Evolutionary conservation across 306 rosid species (phyloP).

Genomic region (Cucurbita argyrosperma): DNA sequence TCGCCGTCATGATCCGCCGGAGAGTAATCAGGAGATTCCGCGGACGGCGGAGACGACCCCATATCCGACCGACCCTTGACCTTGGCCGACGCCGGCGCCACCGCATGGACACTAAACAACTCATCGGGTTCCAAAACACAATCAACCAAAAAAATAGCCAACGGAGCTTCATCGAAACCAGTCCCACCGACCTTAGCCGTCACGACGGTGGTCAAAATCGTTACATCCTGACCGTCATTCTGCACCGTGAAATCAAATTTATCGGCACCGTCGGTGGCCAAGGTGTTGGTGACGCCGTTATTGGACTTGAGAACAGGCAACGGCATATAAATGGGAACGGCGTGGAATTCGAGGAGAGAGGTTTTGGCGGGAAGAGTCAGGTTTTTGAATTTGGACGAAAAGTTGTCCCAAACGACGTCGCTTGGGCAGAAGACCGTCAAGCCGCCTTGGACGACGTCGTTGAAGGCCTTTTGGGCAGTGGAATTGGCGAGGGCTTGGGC

Average conservation of each 20-base stretch:
- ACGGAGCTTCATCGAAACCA: constrained; percentile 48
- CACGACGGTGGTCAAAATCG: constrained; percentile 32
- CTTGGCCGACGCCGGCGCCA: constrained; percentile 47
- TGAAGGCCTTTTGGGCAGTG: constrained; percentile 26
- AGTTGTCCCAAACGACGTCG: constrained; percentile 49
- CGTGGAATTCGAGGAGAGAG: constrained; percentile 55
- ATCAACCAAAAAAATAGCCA: constrained; percentile 38
- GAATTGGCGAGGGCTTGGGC: constrained; percentile 34
- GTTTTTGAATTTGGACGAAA: constrained; percentile 59
- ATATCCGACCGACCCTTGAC: constrained; percentile 36
- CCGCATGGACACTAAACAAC: constrained; percentile 40
- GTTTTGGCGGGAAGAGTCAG: constrained; percentile 36
- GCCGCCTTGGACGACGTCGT: constrained; percentile 41
- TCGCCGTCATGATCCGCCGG: constrained; percentile 28
- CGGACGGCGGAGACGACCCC: constrained; percentile 15
- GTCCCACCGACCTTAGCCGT: constrained; percentile 62
- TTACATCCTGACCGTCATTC: constrained; percentile 62
- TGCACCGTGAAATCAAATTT: constrained; percentile 64
- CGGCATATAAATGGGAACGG: constrained; percentile 48
- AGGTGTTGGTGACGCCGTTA: constrained; percentile 51
- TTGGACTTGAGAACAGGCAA: constrained; percentile 38
- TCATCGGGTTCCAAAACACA: constrained; percentile 61
- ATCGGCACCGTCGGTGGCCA: constrained; percentile 68
- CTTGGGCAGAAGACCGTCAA: constrained; percentile 62
- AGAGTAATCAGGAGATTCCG: constrained; percentile 20